Evolutionary conservation across 2,329 filamentous ascomycete genomes (phyloP), one percentile per base, ranked within the genome.

Genomic region (Chaetomiaceae sp.): DNA sequence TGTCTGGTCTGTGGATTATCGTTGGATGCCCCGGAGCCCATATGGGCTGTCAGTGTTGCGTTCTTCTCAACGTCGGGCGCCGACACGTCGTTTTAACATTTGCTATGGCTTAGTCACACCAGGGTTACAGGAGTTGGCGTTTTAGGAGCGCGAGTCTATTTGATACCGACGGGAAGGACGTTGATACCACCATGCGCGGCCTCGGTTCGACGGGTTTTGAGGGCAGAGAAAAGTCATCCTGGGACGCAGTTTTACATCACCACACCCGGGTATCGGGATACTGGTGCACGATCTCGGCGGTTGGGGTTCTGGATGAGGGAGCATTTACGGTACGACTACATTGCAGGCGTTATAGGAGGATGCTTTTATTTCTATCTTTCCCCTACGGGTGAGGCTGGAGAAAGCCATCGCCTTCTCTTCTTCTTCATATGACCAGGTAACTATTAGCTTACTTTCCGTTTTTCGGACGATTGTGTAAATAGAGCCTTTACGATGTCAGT

Each of bases 181-280:
- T 50, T 57, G 40, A 59, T 59, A 57, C 57, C 57, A 59, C 47
- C 48, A 54, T 47, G 34, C 46, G 56, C 51, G 46, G 44, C 43
- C 55, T 51, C 47, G 46, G 36, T 53, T 47, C 39, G 29, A 48
- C 23, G 40, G 49, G 20, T 48, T 53, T 31, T 27, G 48, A 38
- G 38, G 22, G 39, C 34, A 47, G 25, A 42, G 22, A 55, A 57
- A 54, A 47, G 27, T 33, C 23, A 47, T 31, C 43, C 9, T 11
- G 46, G 47, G 19, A 37, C 31, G 40, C 19, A 45, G 19, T n/a
- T 23, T 29, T 47, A 20, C 15, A 23, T 29, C 46, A 29, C 37
- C 14, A 47, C 12, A 42, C 42, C 23, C 38, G 17, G 48, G 9
- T 25, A 55, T 39, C 38, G 50, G 43, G 31, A 48, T 22, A 37